These are phyloP conservation scores for Ceratocystis huliohia DNA, from an alignment of 2,329 filamentous ascomycete genomes.

Conservation along the genomic window DNA sequence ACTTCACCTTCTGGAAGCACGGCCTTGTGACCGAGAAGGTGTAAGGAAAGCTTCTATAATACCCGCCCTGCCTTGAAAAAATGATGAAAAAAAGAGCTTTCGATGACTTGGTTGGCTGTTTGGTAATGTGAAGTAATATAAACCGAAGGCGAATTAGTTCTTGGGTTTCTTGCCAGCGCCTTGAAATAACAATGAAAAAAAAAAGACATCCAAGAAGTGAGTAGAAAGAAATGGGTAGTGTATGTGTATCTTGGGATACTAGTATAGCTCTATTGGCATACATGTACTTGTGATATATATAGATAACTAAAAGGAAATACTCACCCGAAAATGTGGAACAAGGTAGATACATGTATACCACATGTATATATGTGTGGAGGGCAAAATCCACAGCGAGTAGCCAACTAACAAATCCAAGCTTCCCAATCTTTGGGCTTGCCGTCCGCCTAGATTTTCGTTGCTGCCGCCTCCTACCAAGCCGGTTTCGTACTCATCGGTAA, in stretches of 20 bases:
- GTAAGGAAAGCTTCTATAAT: conserved; percentile 36
- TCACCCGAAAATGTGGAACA: too few species aligned
- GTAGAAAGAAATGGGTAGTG: neutral
- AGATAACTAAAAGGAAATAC: neutral
- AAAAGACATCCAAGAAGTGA: too few species aligned
- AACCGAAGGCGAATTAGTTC: neutral
- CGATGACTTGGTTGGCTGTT: neutral
- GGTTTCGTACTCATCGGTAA: conserved; percentile 42
- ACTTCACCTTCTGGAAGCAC: conserved; percentile 87
- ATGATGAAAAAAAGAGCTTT: neutral
- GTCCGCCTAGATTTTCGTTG: neutral
- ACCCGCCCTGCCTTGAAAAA: neutral
- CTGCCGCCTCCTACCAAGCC: conserved; percentile 18
- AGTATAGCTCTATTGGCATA: neutral
- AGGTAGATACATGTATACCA: too few species aligned
- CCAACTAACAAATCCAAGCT: too few species aligned
- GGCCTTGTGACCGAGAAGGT: conserved; percentile 84
- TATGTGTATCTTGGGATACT: neutral
- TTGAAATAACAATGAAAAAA: neutral
- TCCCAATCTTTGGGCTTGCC: too few species aligned
- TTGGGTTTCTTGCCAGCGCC: neutral
- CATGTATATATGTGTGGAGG: too few species aligned
- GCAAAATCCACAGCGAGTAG: too few species aligned
- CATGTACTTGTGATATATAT: neutral
- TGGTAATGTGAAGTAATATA: neutral